Evolutionary conservation across 2,329 filamentous ascomycete species (phyloP), one percentile per base, ranked within the genome.

Genomic region (Sarocladium brachiariae): DNA sequence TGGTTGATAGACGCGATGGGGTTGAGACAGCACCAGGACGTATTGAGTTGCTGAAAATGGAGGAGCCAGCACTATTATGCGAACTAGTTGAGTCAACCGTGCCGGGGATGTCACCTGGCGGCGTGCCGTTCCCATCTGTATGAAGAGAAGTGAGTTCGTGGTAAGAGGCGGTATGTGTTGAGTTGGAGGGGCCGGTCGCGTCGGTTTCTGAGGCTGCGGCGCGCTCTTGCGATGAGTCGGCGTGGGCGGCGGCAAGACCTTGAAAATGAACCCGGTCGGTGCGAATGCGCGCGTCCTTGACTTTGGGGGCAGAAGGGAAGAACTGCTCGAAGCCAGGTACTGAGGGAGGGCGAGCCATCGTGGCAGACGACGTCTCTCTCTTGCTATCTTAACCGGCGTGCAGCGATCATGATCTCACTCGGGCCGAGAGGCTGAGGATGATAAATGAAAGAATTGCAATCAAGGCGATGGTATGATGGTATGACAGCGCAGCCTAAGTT

Each of bases 251-350:
- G 52, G 56, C 51, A 51, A 55, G 45, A 51, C 58, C 57, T 55
- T 54, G 54, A 51, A 58, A 56, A 49, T 58, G 61, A 39, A 67
- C 64, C 53, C 61, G 61, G 49, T 65, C 65, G 55, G 57, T 58
- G 57, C 66, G 67, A 56, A 63, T 61, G 43, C 61, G 69, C 67
- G 49, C 71, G 53, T 68, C 68, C 66, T 71, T 81, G 72, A 77
- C 74, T 66, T 76, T 83, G 59, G 87, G 86, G 64, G 86, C 87
- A 65, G 85, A 82, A 59, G 86, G 87, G 70, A 90, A 91, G 78
- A 89, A 93, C 72, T 90, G 83, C 72, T 86, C 87, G 77, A 90
- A 91, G 73, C 84, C 84, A 74, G 86, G 84, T 69, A 76, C 75
- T 55, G 79, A 76, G 63, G 83, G 77, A 67, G 84, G 81, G 75